Evolutionary conservation across 1,284 basidiomycete genomes (phyloP), one percentile per base, ranked within the genome.

Genomic region (Ganoderma boninense): DNA sequence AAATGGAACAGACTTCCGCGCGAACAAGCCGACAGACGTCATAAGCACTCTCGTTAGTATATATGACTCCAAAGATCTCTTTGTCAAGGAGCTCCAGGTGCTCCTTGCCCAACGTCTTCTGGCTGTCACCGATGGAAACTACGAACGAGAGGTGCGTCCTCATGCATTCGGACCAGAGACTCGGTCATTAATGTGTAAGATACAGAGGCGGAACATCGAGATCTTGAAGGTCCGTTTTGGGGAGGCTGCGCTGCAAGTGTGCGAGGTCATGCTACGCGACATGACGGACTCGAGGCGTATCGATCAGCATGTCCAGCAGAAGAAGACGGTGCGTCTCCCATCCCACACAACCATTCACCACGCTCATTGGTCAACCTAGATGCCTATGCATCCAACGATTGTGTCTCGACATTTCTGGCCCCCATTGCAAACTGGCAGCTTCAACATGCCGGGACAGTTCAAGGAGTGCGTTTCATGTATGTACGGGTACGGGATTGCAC

Each of bases 361-460:
- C 71, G 20, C 52, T 57, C 46, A 69, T 44, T 29, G 20, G 20
- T 42, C 26, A 44, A 23, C 42, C n/a, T 70, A 93, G 91, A 87
- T 89, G 4, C 85, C 90, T 16, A 84, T 98, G 0, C 95, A 97
- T 77, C 94, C 96, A 0, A 94, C 92, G 0, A 92, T 98, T 76
- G 93, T 98, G 59, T 98, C 97, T 14, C 89, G 91, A 32, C 92
- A 97, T 75, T 98, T 97, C 83, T 98, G 97, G 97, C 97, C 97
- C 0, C 83, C 91, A 0, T 84, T 98, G 46, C 93, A 94, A 74
- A 82, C 90, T 0, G 90, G 89, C 67, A 88, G 87, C 10, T 87
- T 98, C 68, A 83, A 87, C 42, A 92, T 97, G 87, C 94, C 96
- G 0, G 93, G 94, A 1, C 94, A 95, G 79, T 91, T 97, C 76